Evolutionary conservation across 495 filamentous ascomycete species (phyloP), one percentile per base, ranked within the genome.

Genomic region (Penicillium waksmanii): DNA sequence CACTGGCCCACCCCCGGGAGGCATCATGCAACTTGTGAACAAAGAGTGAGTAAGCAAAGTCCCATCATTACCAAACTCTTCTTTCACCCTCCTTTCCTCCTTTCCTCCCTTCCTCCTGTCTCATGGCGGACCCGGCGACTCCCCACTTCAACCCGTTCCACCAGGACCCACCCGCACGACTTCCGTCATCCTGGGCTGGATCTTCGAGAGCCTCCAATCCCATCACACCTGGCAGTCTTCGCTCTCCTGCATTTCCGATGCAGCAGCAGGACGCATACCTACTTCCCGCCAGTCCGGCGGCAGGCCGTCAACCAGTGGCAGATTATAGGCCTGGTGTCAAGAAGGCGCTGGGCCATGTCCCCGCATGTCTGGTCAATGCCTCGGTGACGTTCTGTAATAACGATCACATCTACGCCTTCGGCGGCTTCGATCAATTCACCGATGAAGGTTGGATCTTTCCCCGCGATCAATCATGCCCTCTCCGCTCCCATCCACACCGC

Each of bases 381-480:
- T 97, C 96, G 13, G 93, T 98, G 53, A 98, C 95, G 17, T 97
- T 96, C 73, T 96, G 93, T 68, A 91, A 92, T 47, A 91, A 96
- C 73, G 93, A 97, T 75, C 86, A 90, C 69, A 97, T 98, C 64
- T 97, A 97, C 75, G 95, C 93, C 25, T 98, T 98, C 77, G 95
- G 95, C 12, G 95, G 95, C n/a, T 98, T 98, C 65, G 95, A 98
- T 69, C 93, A 97, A 70, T 98, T 95, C 69, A 98, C 95, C 9
- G 95, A 98, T 72, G 95, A 98, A 82, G 87, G 87, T 87, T 53
- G 7, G 53, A 19, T 40, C 8, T 31, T 8, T 9, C 17, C 49
- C 36, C 36, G 19, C n/a, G 33, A 47, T 35, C 10, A 7, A 5
- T 19, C 48, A 19, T 44, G 6, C 17, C 15, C 9, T 33, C 27